Conservation (phyloP, 495 filamentous ascomycete species). For the Podospora comata region DNA sequence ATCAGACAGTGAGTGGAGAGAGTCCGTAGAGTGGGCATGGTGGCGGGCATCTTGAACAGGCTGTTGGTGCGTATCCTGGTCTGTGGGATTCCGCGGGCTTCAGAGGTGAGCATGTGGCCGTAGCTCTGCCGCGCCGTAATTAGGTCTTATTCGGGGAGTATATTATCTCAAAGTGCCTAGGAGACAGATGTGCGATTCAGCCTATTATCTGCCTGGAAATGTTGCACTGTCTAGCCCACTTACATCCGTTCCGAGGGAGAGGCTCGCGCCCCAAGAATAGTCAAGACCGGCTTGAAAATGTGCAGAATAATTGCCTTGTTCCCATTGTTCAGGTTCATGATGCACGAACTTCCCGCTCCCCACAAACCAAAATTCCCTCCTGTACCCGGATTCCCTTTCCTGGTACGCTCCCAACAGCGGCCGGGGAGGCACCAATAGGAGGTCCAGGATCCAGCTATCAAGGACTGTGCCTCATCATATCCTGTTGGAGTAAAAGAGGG, state of each 20-base stretch:
- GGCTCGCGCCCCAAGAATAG: conserved; percentile 2
- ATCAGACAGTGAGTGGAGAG: conserved; percentile 31
- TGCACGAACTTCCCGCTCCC: conserved; percentile 17
- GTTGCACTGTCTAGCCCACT: conserved; percentile 12
- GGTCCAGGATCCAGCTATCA: background rate
- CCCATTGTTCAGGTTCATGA: background rate
- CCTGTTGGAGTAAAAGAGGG: background rate
- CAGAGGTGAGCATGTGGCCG: conserved; percentile 1
- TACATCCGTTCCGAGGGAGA: background rate
- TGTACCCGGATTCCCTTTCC: conserved; percentile 1
- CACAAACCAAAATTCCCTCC: background rate
- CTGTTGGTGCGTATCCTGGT: conserved; percentile 14
- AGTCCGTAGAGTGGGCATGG: conserved; percentile 25
- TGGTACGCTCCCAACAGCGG: background rate
- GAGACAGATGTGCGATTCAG: conserved; percentile 4
- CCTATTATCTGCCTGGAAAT: conserved; percentile 13
- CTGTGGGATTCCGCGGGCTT: conserved; percentile 6
- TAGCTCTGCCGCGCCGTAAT: background rate
- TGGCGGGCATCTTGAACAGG: background rate
- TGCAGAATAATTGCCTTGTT: background rate
- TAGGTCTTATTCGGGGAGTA: conserved; percentile 4
- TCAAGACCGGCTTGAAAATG: background rate
- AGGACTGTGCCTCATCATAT: background rate
- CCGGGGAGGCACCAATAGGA: background rate
- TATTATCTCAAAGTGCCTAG: conserved; percentile 10